Evolutionary conservation across 2,329 filamentous ascomycete genomes (phyloP).

Genomic region (Calonectria fujianensis): DNA sequence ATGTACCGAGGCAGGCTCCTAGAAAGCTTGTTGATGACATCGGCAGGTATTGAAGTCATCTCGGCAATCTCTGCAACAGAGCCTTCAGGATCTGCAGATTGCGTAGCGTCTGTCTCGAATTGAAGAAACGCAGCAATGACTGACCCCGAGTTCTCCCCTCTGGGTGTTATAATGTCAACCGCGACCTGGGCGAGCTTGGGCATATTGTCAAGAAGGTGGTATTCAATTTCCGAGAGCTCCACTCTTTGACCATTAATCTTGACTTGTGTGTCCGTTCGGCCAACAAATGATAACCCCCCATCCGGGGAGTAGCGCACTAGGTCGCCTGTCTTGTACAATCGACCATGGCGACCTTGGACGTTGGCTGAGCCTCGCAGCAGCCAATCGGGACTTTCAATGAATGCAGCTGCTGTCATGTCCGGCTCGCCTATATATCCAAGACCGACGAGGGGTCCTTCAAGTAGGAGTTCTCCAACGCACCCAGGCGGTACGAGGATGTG

Average conservation of each 20-base stretch:
- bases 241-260: constrained; percentile 15
- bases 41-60: not conserved
- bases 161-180: not conserved
- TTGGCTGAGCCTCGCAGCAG: constrained; percentile 12
- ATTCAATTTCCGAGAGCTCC: constrained; percentile 7
- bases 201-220: not conserved
- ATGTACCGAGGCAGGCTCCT: constrained; percentile 45
- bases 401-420: not conserved
- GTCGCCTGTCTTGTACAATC: constrained; percentile 68
- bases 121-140: not conserved
- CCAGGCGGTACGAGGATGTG: constrained; percentile 21
- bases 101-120: not conserved
- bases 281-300: constrained; percentile 65
- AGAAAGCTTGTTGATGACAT: constrained; percentile 8
- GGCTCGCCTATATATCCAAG: constrained; percentile 16
- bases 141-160: not conserved
- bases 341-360: constrained; percentile 25
- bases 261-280: constrained; percentile 68
- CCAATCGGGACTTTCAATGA: constrained; percentile 15
- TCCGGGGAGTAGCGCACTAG: constrained; percentile 64
- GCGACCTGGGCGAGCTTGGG: not conserved
- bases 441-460: constrained; percentile 29
- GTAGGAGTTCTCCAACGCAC: constrained; percentile 34
- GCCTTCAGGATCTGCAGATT: not conserved
- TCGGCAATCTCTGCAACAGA: not conserved